Percentiles rank a stretch among this genome's conserved stretches.
These are phyloP conservation scores for Leishmania amazonensis DNA, from an alignment of 208 protist genomes.

Conservation along the genomic window DNA sequence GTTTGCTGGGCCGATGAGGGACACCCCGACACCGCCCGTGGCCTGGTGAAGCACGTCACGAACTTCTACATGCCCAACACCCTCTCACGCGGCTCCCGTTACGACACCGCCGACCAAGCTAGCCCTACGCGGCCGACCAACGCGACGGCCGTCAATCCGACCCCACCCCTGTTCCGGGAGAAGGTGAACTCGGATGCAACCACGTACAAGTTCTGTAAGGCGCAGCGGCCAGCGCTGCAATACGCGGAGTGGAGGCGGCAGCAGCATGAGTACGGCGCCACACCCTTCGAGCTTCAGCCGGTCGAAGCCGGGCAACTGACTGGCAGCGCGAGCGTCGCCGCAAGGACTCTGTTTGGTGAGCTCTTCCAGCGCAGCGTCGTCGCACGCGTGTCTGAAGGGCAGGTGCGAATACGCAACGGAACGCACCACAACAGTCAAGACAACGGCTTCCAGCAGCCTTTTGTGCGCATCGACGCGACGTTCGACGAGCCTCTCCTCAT, in stretches of 20 bases:
- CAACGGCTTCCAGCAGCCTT: slow-evolving; percentile 45
- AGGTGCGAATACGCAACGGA: slow-evolving; percentile 25
- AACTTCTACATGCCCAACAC: slow-evolving; percentile 61
- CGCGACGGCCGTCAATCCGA: slow-evolving; percentile 24
- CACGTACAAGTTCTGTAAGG: slow-evolving; percentile 59
- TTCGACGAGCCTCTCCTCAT: slow-evolving; percentile 40
- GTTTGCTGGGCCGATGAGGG: slow-evolving; percentile 69
- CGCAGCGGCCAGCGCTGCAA: slow-evolving; percentile 44
- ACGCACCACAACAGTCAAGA: slow-evolving; percentile 17
- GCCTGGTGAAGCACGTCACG: slow-evolving; percentile 57
- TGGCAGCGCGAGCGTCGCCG: neutral
- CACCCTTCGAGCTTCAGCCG: slow-evolving; percentile 34
- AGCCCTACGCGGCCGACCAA: slow-evolving; percentile 25
- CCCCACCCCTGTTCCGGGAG: slow-evolving; percentile 47
- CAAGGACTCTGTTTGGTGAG: slow-evolving; percentile 48
- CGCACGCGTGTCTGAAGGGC: slow-evolving; percentile 23
- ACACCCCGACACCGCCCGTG: slow-evolving; percentile 3
- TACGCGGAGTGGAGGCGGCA: slow-evolving; percentile 60
- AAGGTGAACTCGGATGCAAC: slow-evolving; percentile 54
- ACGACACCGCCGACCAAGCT: slow-evolving; percentile 16
- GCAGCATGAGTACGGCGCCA: slow-evolving; percentile 23
- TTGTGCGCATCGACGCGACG: slow-evolving; percentile 39
- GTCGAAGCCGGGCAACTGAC: neutral
- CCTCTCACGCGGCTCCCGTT: slow-evolving; percentile 15
- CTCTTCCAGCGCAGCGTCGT: slow-evolving; percentile 42